Percentiles rank a stretch among this genome's conserved stretches.
These are phyloP conservation scores for Poa annua DNA, from an alignment of 176 grass and related monocot genomes.

Conservation along the genomic window DNA sequence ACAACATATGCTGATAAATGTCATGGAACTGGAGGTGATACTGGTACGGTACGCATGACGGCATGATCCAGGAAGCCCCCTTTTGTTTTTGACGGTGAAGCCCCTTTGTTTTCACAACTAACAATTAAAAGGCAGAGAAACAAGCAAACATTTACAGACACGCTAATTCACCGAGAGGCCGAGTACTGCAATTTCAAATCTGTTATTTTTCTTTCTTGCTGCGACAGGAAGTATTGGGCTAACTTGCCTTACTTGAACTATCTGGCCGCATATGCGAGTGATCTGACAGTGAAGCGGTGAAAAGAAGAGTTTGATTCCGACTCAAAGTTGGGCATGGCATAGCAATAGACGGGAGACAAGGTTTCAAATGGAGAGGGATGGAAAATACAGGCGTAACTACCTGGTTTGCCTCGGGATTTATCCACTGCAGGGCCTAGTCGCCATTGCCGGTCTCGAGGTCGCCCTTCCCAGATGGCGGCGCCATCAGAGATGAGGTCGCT, in stretches of 20 bases:
- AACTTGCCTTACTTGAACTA: no score
- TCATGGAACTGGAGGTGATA: background rate
- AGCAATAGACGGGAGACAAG: no score
- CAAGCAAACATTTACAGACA: background rate
- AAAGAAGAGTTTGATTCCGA: background rate
- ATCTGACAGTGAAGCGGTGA: background rate
- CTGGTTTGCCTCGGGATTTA: background rate
- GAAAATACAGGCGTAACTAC: background rate
- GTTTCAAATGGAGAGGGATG: no score
- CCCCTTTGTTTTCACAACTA: no score
- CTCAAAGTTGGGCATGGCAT: no score
- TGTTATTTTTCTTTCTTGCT: background rate
- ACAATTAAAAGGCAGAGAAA: background rate
- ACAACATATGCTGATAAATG: background rate
- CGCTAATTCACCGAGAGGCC: no score
- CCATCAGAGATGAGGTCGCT: background rate
- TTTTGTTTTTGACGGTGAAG: no score
- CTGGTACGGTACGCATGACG: background rate
- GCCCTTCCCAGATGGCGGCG: background rate
- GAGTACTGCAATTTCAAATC: background rate
- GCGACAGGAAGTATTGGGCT: no score
- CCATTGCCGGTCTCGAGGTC: background rate
- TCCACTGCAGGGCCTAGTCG: background rate
- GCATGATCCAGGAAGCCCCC: no score
- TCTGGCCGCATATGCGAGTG: no score